These are phyloP conservation scores for Pythium vanterpoolii DNA, from an alignment of 352 stramenopile genomes.

Conservation along the genomic window DNA sequence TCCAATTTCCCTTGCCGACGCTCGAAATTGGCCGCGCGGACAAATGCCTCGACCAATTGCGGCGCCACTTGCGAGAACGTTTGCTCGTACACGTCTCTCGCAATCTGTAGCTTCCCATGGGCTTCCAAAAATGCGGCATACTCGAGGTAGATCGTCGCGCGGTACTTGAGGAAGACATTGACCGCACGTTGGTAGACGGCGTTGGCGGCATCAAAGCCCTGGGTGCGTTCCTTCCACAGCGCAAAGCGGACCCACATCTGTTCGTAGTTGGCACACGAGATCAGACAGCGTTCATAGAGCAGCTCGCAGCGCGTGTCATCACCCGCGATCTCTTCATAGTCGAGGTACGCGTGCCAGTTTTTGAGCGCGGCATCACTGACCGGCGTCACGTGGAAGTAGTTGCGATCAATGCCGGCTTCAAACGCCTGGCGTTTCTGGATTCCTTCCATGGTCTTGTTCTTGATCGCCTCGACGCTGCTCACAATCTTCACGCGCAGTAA, in stretches of 20 bases:
- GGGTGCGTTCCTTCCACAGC: constrained; percentile 50
- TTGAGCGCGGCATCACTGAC: constrained; percentile 60
- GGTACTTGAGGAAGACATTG: constrained; percentile 70
- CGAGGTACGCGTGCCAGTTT: constrained; percentile 80
- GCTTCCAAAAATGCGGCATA: constrained; percentile 70
- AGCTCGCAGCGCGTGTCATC: constrained; percentile 50
- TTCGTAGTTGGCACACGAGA: constrained; percentile 83
- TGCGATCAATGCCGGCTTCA: constrained; percentile 75
- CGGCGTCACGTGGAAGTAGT: constrained; percentile 79
- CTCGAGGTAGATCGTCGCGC: constrained; percentile 67
- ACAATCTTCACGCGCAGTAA: constrained; percentile 80
- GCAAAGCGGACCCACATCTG: constrained; percentile 76
- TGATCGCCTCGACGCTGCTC: constrained; percentile 65
- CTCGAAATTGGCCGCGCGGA: constrained; percentile 73
- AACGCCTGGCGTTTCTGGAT: constrained; percentile 65
- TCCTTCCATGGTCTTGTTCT: constrained; percentile 65
- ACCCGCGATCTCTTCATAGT: constrained; percentile 66
- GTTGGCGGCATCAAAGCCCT: constrained; percentile 60
- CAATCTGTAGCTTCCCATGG: constrained; percentile 46
- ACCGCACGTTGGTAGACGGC: constrained; percentile 62
- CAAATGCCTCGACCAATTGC: constrained; percentile 57
- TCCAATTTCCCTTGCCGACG: constrained; percentile 52
- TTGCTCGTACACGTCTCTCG: constrained; percentile 50
- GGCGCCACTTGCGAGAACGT: constrained; percentile 54
- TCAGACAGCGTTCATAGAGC: constrained; percentile 77